These are phyloP conservation scores for Scutellaria barbata DNA, from an alignment of 257 asterid genomes.

Conservation along the genomic window DNA sequence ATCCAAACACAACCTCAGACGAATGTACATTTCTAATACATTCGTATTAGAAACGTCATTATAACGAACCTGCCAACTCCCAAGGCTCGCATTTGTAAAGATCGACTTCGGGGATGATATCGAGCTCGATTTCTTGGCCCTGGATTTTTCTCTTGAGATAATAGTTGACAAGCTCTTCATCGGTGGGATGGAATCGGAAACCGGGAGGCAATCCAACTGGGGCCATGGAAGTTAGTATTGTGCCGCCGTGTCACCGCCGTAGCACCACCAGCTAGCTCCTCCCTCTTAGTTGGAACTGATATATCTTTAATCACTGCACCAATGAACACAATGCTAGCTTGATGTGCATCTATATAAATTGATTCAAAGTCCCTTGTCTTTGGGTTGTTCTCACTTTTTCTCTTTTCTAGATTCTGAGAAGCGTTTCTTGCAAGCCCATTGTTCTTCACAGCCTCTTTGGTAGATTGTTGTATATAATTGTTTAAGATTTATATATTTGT, in stretches of 20 bases:
- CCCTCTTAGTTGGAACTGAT: not conserved
- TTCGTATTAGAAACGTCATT: too few relatives aligned
- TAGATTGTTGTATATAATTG: not conserved
- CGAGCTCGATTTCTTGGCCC: constrained; percentile 86
- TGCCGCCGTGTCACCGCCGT: constrained; percentile 13
- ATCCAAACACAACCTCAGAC: too few relatives aligned
- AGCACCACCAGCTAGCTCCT: constrained; percentile 14
- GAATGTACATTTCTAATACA: too few relatives aligned
- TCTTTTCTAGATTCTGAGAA: constrained; percentile 86
- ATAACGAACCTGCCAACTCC: constrained; percentile 77
- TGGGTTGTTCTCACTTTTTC: constrained; percentile 70
- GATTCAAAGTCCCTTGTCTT: constrained; percentile 93
- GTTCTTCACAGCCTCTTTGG: constrained; percentile 33
- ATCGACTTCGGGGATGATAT: constrained; percentile 93
- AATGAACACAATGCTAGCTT: not conserved
- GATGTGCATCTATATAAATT: constrained; percentile 48
- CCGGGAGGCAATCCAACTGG: constrained; percentile 98
- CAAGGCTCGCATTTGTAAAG: constrained; percentile 99
- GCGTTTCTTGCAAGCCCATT: constrained; percentile 90
- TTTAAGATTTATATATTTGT: not conserved
- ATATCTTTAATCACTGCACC: not conserved
- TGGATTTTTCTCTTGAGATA: constrained; percentile 88
- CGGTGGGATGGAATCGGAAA: constrained; percentile 94
- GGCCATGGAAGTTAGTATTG: constrained; percentile 51
- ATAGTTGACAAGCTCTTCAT: constrained; percentile 91